These are phyloP conservation scores for Alloteropsis semialata DNA, from an alignment of 176 grass and related monocot species.

Conservation along the genomic window DNA sequence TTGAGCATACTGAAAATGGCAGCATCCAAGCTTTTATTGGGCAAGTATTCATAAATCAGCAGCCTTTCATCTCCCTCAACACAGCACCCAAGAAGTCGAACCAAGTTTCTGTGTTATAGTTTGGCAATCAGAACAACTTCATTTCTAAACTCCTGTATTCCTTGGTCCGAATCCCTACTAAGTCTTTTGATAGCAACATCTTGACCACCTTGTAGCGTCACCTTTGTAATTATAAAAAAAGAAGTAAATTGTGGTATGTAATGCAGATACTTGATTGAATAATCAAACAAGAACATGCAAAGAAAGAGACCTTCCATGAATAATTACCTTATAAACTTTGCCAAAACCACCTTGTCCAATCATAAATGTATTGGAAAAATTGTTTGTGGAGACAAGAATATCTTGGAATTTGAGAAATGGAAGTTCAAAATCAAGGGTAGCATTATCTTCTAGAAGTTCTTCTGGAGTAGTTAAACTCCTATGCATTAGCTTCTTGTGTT, in stretches of 20 bases:
- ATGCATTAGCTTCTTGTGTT: neutral
- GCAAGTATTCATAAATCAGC: conserved; percentile 8
- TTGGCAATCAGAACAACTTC: conserved; percentile 28
- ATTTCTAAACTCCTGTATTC: conserved; percentile 32
- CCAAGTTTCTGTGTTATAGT: conserved; percentile 26
- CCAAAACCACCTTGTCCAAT: conserved; percentile 40
- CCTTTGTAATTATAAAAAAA: neutral
- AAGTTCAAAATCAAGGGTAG: conserved; percentile 1
- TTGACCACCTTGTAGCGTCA: neutral
- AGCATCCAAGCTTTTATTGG: conserved; percentile 27
- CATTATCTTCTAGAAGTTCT: neutral
- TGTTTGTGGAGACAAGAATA: conserved; percentile 3
- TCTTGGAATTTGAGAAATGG: conserved; percentile 26
- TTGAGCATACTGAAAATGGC: conserved; percentile 19
- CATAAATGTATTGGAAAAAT: conserved; percentile 16
- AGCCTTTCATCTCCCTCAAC: neutral
- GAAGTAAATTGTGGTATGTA: too few relatives aligned
- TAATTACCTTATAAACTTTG: conserved; percentile 34
- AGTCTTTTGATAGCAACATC: conserved; percentile 52
- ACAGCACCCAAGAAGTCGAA: neutral
- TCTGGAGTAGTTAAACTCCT: neutral
- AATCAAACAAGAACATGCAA: neutral
- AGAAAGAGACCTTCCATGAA: neutral
- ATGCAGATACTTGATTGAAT: neutral
- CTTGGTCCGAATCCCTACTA: conserved; percentile 30